A percentile compares a stretch with the other conserved stretches of the same genome.
These are phyloP conservation scores for Leptographium radiaticola DNA, from an alignment of 2,329 filamentous ascomycete genomes.

Conservation along the genomic window DNA sequence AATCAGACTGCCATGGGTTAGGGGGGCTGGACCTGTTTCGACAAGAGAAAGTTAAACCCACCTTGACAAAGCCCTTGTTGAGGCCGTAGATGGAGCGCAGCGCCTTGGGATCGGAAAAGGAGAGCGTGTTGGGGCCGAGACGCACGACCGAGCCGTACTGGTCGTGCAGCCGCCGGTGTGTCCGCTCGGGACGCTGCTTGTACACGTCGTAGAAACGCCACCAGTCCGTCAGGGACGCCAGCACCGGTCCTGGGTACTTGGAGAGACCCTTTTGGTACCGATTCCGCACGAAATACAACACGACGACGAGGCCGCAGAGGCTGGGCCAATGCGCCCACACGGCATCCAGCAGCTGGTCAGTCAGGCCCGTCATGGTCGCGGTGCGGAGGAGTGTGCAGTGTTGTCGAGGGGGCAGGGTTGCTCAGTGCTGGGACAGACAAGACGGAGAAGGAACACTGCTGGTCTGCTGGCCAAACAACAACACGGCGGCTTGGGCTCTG, in stretches of 20 bases:
- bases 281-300: slow-evolving; percentile 32
- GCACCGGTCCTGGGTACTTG: slow-evolving; percentile 57
- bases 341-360: slow-evolving; percentile 21
- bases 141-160: slow-evolving; percentile 64
- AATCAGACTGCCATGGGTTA: slow-evolving; percentile 69
- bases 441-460: too few species aligned
- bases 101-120: slow-evolving; percentile 60
- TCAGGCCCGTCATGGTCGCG: slow-evolving; percentile 16
- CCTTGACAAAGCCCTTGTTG: slow-evolving; percentile 72
- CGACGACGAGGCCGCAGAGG: slow-evolving; percentile 19
- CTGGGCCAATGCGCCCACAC: slow-evolving; percentile 30
- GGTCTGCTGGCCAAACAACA: too few species aligned
- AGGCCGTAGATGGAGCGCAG: slow-evolving; percentile 68
- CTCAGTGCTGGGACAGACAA: too few species aligned
- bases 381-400: too few species aligned
- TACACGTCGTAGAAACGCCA: slow-evolving; percentile 64
- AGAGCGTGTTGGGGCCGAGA: slow-evolving; percentile 60
- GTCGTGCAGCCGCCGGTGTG: slow-evolving; percentile 53
- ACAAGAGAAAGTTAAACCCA: slow-evolving; percentile 19
- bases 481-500: too few species aligned
- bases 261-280: slow-evolving; percentile 45
- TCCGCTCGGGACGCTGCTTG: slow-evolving; percentile 50
- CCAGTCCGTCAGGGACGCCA: slow-evolving; percentile 57
- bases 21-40: too few species aligned
- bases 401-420: too few species aligned